Evolutionary conservation across 805 yeast genomes (phyloP).

Genomic region (Scheffersomyces stipitis): DNA sequence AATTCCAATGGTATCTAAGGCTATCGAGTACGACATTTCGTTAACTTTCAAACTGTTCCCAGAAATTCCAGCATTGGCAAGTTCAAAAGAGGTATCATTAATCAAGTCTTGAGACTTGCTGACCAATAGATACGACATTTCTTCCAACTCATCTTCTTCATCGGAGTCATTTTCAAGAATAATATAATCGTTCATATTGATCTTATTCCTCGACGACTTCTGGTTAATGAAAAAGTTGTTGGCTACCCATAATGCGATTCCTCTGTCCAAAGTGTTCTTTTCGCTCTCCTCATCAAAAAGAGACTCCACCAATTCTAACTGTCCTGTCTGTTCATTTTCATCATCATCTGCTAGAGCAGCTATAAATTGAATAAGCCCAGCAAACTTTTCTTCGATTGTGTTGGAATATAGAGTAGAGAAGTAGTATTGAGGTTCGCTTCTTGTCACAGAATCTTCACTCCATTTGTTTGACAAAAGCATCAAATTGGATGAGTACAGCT

Average conservation of each 20-base stretch:
- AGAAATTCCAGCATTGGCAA: constrained; percentile 4
- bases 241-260: constrained; percentile 34
- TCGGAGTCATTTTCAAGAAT: constrained; percentile 15
- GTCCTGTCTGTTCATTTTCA: not conserved
- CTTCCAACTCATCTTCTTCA: constrained; percentile 16
- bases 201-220: constrained; percentile 20
- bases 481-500: constrained; percentile 12
- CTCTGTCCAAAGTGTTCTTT: constrained; percentile 5
- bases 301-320: constrained; percentile 10
- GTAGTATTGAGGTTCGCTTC: constrained; percentile 4
- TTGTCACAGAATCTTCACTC: constrained; percentile 1
- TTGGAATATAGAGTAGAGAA: constrained; percentile 17
- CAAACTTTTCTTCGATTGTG: constrained; percentile 20
- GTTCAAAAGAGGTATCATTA: constrained; percentile 25
- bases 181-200: constrained; percentile 18
- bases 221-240: constrained; percentile 15
- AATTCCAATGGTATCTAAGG: constrained; percentile 45
- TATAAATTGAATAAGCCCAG: constrained; percentile 3
- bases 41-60: constrained; percentile 9
- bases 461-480: constrained; percentile 11
- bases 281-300: constrained; percentile 11
- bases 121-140: constrained; percentile 29
- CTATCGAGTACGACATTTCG: constrained; percentile 34
- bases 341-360: constrained; percentile 1
- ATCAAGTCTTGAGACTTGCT: constrained; percentile 43